Conservation (phyloP, 257 asterid species). For the Cordia subcordata region DNA sequence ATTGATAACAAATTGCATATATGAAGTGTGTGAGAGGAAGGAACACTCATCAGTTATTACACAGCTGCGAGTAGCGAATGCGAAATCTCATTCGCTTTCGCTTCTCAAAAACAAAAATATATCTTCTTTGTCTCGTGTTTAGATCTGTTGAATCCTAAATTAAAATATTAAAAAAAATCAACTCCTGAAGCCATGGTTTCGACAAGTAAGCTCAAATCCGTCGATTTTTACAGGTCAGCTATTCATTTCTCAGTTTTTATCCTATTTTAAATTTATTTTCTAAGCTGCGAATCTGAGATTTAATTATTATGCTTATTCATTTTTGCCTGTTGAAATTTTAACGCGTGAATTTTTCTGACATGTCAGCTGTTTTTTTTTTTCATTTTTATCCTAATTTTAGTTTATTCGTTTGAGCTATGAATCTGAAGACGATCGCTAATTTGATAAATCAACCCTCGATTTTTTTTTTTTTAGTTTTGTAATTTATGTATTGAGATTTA, state of each 20-base stretch:
- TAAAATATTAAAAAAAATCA: not conserved
- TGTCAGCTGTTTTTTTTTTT: conserved; percentile 14
- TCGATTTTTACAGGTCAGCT: conserved; percentile 55
- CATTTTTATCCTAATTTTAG: not conserved
- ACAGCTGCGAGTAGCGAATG: not conserved
- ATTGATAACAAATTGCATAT: too few species aligned
- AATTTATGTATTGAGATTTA: too few species aligned
- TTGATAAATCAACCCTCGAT: not conserved
- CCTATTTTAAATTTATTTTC: not conserved
- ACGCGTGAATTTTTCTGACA: conserved; percentile 54
- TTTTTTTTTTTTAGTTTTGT: not conserved
- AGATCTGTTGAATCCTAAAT: conserved; percentile 21
- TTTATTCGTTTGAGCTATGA: not conserved
- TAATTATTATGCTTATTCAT: not conserved
- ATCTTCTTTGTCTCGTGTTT: not conserved
- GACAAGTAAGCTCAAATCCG: conserved; percentile 49
- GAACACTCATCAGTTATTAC: not conserved
- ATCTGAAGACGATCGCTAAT: not conserved
- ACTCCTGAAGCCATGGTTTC: conserved; percentile 37
- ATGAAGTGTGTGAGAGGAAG: not conserved
- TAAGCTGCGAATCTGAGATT: not conserved
- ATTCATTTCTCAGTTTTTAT: not conserved
- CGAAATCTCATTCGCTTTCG: not conserved
- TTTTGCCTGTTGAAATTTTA: not conserved
- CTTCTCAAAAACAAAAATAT: not conserved